Evolutionary conservation across 345 rosid genomes (phyloP), one percentile per base, ranked within the genome.

Genomic region (Ceriops tagal): DNA sequence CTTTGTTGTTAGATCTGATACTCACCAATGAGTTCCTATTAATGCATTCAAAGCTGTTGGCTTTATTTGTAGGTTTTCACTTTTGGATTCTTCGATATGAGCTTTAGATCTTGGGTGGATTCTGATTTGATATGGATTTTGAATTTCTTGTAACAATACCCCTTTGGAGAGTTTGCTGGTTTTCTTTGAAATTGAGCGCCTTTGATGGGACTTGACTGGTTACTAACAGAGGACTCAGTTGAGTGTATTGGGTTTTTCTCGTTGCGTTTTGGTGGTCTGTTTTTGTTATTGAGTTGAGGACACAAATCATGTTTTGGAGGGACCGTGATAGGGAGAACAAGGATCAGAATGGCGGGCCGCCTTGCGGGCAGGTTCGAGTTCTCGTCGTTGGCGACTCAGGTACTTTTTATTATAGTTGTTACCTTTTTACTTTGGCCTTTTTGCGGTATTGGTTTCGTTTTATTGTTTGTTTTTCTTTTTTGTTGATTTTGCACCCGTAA

Each of bases 341-440:
- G 77, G 93, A 88, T 32, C 90, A 74, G 52, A 86, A 84, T 60
- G 88, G 88, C 27, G 89, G 87, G n/a, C 89, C 90, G 10, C 90
- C 89, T 47, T 89, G 90, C 69, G 99, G 99, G 7, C 99, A 92
- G 83, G 97, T 92, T 76, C 88, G 99, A 75, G 99, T 92, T 67
- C 90, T 96, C 61, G 90, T 96, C 18, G 97, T 92, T 78, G 99
- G 99, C 60, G 99, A 92, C 62, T 92, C 99, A 74, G 99, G 99
- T 90, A 78, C 5, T 34, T 53, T 47, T 26, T 10, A 13, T 15
- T 11, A 11, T 43, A 43, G 16, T 15, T 13, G 49, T 43, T 8
- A 34, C 9, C 37, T 34, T 34, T 8, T 34, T 34, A 7, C 37
- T 34, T 43, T 15, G 49, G 19, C 49, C 18, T 11, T 43, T 43